Evolutionary conservation across 305 asterid genomes (phyloP), one percentile per base, ranked within the genome.

Genomic region (Nicotiana rustica): DNA sequence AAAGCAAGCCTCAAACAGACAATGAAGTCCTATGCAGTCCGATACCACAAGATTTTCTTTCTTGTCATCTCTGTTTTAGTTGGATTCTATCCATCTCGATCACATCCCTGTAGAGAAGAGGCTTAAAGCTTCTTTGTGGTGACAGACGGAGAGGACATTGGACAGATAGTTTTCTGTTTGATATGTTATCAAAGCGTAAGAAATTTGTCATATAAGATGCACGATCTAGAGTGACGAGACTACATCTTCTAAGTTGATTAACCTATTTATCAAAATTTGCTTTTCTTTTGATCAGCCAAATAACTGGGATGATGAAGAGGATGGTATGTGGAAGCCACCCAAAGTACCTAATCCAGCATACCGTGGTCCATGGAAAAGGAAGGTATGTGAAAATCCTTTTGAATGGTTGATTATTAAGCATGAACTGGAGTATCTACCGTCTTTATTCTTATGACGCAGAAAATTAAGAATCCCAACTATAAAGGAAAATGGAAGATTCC

Each of bases 401-500:
- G 33, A 69, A 70, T 41, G 59, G 59, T 70, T 5, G 44, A 35
- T 70, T 70, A 70, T 10, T n/a, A n/a, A 38, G 57, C 29, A 69
- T 69, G 77, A 18, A 3, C 35, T 70, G 78, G 59, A 41, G 18
- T 41, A 41, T 41, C 59, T 70, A 70, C 31, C 15, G 67, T 10
- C 1, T 10, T 41, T 70, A 4, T 10, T 10, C 41, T 70, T 67
- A n/a, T 71, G 78, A 79, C 14, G 83, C 90, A 96, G 98, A 94
- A 80, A 89, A 92, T 94, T 86, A 96, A 96, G 90, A 96, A 96
- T 85, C 99, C 99, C 19, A 93, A 94, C 84, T 94, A 96, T 83
- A 93, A 96, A 88, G 99, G 99, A 73, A 96, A 96, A 88, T 96
- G 99, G 99, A 96, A 86, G 93, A 91, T 89, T 82, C 98, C 98